Evolutionary conservation across 148 eudicot genomes (phyloP), one percentile per base, ranked within the genome.

Genomic region (Silene conica): DNA sequence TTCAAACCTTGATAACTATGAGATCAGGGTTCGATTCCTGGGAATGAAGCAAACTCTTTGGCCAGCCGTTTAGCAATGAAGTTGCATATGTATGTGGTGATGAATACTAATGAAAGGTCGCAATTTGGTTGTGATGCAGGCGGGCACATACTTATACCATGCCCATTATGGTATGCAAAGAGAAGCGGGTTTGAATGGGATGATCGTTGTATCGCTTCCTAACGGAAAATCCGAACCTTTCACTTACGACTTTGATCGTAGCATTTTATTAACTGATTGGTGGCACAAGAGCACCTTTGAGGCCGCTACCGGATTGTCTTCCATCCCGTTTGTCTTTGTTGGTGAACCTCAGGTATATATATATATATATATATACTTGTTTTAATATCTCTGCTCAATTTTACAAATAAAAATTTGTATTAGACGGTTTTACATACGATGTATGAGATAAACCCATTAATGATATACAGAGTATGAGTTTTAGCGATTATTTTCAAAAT

Each of bases 331-430:
- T 67, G 83, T 63, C 20, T 93, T 93, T 92, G 92, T 90, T 55
- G 92, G 90, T 4, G 98, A 93, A 79, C 98, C 98, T 76, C 86
- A 92, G 91, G 98, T 92, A 83, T 26, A n/a, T n/a, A n/a, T n/a
- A n/a, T n/a, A n/a, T n/a, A n/a, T n/a, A n/a, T n/a, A n/a, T n/a
- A n/a, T n/a, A 3, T 50, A 50, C 55, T 13, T 48, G 54, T 14
- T 11, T 50, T 38, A 0, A 38, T 31, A 7, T 38, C 43, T 38
- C 8, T 38, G 8, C 9, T 31, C 34, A 31, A 10, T 48, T 26
- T 26, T 26, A 1, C 52, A 9, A 8, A 48, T 48, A 9, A 48
- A 48, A 50, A 50, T 2, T 72, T 9, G 10, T 41, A 6, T 26
- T 23, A 13, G 25, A 59, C 13, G 16, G 55, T 59, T 11, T 14